phyloP scores from a whole-genome alignment of 805 yeast species.

The Cyberlindnera xishuangbannaensis region DNA sequence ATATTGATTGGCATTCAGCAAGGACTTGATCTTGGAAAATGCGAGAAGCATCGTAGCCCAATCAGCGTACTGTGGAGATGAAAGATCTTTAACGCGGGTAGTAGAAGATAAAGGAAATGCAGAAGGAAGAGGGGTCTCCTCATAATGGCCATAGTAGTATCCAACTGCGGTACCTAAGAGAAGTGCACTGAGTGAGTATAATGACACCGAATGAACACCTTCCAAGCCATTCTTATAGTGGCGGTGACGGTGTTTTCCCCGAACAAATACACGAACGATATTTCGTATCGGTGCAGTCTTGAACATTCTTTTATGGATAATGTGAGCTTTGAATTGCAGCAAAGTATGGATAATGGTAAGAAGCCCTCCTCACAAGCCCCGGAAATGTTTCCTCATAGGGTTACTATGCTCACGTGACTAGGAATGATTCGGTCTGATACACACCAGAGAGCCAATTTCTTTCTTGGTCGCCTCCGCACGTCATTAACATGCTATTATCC shows the following conservation, averaged over 20 bases:
- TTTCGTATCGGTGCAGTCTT: too few relatives aligned
- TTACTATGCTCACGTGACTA: too few relatives aligned
- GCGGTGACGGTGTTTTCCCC: slow-evolving; percentile 2
- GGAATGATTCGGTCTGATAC: too few relatives aligned
- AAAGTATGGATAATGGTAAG: too few relatives aligned
- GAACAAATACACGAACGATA: background rate
- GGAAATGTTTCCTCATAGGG: too few relatives aligned
- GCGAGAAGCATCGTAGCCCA: slow-evolving; percentile 5
- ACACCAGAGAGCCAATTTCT: too few relatives aligned
- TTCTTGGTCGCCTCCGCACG: too few relatives aligned
- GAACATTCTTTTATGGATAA: too few relatives aligned
- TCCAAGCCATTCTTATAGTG: slow-evolving; percentile 1
- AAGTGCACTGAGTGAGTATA: slow-evolving; percentile 6
- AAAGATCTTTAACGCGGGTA: slow-evolving; percentile 11
- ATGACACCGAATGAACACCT: slow-evolving; percentile 1
- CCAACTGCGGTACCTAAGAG: slow-evolving; percentile 10
- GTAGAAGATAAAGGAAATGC: slow-evolving; percentile 19
- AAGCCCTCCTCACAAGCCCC: too few relatives aligned
- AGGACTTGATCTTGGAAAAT: slow-evolving; percentile 11
- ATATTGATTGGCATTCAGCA: slow-evolving; percentile 13
- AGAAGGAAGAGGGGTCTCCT: slow-evolving; percentile 9
- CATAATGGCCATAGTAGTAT: slow-evolving; percentile 13
- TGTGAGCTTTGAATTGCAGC: too few relatives aligned
- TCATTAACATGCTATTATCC: too few relatives aligned
- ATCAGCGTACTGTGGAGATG: slow-evolving; percentile 17